These are phyloP conservation scores for Metschnikowia lochheadii DNA, from an alignment of 805 yeast species.

Conservation along the genomic window DNA sequence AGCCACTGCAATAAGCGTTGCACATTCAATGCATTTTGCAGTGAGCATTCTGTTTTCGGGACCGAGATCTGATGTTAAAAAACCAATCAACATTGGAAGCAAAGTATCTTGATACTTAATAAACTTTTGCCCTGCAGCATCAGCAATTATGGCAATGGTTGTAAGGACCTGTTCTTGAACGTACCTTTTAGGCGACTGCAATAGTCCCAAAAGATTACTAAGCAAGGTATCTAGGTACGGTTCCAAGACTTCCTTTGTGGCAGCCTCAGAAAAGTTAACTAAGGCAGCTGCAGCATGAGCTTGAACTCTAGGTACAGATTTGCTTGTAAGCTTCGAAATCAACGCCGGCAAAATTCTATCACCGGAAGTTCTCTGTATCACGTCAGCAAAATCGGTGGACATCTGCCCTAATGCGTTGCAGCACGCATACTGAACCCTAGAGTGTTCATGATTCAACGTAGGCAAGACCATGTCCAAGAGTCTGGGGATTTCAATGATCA, in stretches of 20 bases:
- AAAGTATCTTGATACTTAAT: conserved; percentile 89
- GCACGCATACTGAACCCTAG: conserved; percentile 95
- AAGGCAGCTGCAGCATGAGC: conserved; percentile 98
- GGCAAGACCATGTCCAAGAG: conserved; percentile 84
- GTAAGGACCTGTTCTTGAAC: conserved; percentile 97
- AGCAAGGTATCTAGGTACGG: conserved; percentile 88
- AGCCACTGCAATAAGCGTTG: conserved; percentile 89
- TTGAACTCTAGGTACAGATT: conserved; percentile 86
- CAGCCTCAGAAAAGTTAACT: conserved; percentile 92
- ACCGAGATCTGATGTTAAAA: conserved; percentile 73
- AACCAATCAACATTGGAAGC: conserved; percentile 83
- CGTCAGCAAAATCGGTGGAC: conserved; percentile 92
- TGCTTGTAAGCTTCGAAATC: conserved; percentile 69
- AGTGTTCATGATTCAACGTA: conserved; percentile 76
- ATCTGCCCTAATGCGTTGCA: conserved; percentile 97
- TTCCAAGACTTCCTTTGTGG: conserved; percentile 78
- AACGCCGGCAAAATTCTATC: conserved; percentile 80
- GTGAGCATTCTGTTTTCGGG: conserved; percentile 73
- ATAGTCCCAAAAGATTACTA: conserved; percentile 64
- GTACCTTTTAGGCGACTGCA: conserved; percentile 83
- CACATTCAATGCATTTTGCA: conserved; percentile 94
- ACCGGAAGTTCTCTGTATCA: conserved; percentile 78
- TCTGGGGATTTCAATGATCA: conserved; percentile 75
- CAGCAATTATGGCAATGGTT: conserved; percentile 95
- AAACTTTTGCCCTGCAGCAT: conserved; percentile 87